These are phyloP conservation scores for Leishmania turanica DNA, from an alignment of 208 protist genomes.

Conservation along the genomic window DNA sequence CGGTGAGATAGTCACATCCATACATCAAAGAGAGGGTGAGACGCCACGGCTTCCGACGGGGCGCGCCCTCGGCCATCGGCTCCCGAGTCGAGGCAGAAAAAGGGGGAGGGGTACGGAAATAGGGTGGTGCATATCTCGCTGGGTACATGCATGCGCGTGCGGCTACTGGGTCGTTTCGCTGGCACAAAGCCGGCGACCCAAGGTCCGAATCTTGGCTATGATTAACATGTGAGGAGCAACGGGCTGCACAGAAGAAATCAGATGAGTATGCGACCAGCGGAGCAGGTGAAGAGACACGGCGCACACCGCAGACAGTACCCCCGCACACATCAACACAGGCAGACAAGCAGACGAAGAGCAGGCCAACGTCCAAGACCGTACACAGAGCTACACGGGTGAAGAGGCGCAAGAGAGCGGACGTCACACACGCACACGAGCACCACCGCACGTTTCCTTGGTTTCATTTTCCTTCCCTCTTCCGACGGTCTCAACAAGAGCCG, in stretches of 20 bases:
- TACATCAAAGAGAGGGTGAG: not conserved
- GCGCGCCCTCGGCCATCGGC: not conserved
- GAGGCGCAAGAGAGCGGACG: not conserved
- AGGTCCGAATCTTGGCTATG: not conserved
- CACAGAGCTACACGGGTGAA: not conserved
- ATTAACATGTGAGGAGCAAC: not conserved
- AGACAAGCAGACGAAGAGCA: not conserved
- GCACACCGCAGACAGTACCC: not conserved
- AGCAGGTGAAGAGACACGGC: not conserved
- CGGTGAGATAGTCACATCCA: not conserved
- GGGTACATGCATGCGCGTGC: not conserved
- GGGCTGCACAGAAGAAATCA: not conserved
- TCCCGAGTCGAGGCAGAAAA: not conserved
- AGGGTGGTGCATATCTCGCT: not conserved
- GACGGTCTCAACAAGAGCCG: not conserved
- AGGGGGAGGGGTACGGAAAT: not conserved
- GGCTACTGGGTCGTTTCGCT: too few relatives aligned
- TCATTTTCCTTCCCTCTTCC: not conserved
- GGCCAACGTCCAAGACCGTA: not conserved
- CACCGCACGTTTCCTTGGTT: not conserved
- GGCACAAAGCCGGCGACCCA: not conserved
- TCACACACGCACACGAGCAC: not conserved
- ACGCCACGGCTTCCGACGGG: not conserved
- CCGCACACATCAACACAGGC: not conserved
- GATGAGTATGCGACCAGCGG: not conserved